Base-by-base conservation (phyloP, 805 yeast species). In the Wickerhamiella australiensis region DNA sequence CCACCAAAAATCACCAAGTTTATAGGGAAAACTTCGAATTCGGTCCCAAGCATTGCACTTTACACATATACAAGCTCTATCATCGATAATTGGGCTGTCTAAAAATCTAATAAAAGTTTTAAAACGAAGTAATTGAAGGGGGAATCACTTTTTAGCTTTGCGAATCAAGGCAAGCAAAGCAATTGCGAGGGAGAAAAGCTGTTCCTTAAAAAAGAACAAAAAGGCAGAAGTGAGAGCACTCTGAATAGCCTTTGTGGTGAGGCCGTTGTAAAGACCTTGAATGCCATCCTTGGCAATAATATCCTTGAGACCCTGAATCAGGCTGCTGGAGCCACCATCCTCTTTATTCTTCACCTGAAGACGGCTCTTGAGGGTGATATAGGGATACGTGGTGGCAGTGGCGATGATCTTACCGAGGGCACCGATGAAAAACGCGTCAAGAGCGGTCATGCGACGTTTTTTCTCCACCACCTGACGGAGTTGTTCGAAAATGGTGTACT, bases 401-500 rank as follows among this genome's bases (percentile, higher is more conserved):
- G 96, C 95, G 51, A 83, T 72, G 56, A 88, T 72, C 67, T 88
- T 88, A 22, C 95, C 94, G 40, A 88, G 63, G 1, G 96, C 95
- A 22, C 97, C 97, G 52, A 87, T 71, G 54, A 83, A 66, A 60
- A 88, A 84, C 3, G 95, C 94, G 66, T 86, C 86, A 27, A 73
- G 56, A 3, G 95, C 78, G 5, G 82, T 75, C 48, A 67, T 62
- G 47, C 79, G 77, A 40, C 77, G 74, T 36, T 67, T 70, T 51
- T 73, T 77, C 49, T 78, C 70, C 15, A 87, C 71, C 17, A 73
- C 57, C 57, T 83, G 85, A 61, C 82, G 80, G 59, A 85, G 65
- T 65, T 87, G 95, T 67, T 88, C 97, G 64, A 82, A 88, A 42
- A 86, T 77, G 46, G 96, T 85, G 69, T 87, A 88, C 66, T 88